phyloP scores from a whole-genome alignment of 2,329 filamentous ascomycete genomes.

The Elsinoe necatrix region DNA sequence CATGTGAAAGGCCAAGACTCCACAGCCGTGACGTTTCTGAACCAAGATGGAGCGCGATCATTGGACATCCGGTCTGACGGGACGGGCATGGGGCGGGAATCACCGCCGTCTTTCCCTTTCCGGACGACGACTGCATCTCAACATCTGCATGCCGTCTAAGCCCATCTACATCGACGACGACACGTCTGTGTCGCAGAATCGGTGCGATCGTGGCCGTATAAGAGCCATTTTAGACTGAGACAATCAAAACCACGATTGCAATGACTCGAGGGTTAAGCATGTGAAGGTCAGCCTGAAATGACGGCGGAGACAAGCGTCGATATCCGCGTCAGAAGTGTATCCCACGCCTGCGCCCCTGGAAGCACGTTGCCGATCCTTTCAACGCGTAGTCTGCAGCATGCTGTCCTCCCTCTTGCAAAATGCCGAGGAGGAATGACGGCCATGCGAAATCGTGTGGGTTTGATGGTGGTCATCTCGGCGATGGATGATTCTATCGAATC shows the following conservation, averaged over 20 bases:
- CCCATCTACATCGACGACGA: not conserved
- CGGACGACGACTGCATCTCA: constrained; percentile 2
- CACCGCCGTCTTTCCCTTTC: not conserved
- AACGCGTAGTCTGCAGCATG: not conserved
- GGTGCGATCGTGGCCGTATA: not conserved
- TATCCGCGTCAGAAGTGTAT: not conserved
- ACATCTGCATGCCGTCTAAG: not conserved
- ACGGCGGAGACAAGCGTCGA: not conserved
- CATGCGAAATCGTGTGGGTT: not conserved
- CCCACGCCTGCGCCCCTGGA: constrained; percentile 4
- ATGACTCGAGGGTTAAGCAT: not conserved
- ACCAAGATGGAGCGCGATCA: not conserved
- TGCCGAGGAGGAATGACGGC: not conserved
- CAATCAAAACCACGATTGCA: not conserved
- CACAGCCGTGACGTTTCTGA: not conserved
- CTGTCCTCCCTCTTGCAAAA: not conserved
- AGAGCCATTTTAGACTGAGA: not conserved
- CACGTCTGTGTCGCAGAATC: not conserved
- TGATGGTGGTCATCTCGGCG: not conserved
- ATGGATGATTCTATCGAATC: not conserved
- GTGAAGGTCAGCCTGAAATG: not conserved
- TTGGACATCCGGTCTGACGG: constrained; percentile 5
- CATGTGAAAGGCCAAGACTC: constrained; percentile 7
- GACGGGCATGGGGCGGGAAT: constrained; percentile 12
- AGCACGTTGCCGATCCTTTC: not conserved